Evolutionary conservation across 176 grass and related monocot species (phyloP), one percentile per base, ranked within the genome.

Genomic region (Calamus simplicifolius): DNA sequence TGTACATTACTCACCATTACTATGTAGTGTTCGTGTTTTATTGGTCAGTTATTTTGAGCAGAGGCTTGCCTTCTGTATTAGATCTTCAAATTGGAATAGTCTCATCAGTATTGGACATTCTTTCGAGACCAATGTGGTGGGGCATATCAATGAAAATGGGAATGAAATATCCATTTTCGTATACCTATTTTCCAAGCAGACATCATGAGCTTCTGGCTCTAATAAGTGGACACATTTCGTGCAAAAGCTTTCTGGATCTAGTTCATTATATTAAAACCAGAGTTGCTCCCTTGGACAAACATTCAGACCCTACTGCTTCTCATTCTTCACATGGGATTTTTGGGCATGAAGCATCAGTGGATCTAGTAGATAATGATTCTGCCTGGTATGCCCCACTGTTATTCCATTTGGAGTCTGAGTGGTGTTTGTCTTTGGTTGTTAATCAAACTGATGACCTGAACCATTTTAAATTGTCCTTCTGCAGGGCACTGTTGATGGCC

Each of bases 51-150:
- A 5, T 27, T 58, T 50, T 58, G 51, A 78, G 59, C 79, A 95
- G 90, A 61, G 86, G 90, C 68, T 61, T 84, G 48, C 27, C 58
- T 83, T 78, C 77, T 59, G 62, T 89, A 59, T 76, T 79, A 29
- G 80, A 76, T 66, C 74, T 86, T 86, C 69, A 81, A 43, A 84
- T 57, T 49, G 73, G 64, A 62, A 48, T 89, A 58, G 82, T 87
- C 57, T 86, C 64, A 23, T 89, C 80, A 5, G 72, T 86, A 64
- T 71, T 95, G 68, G 82, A 95, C 73, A 68, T 89, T 72, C 81
- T 90, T 73, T 69, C 81, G 16, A 75, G 81, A 71, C 90, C 90
- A 62, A 76, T 74, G 67, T 72, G 73, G 56, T 95, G 90, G 86
- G 79, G 82, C 50, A 48, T 95, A 73, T 77, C 67, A 59, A 69